These are phyloP conservation scores for Knufia petricola DNA, from an alignment of 2,329 filamentous ascomycete species.

Conservation along the genomic window DNA sequence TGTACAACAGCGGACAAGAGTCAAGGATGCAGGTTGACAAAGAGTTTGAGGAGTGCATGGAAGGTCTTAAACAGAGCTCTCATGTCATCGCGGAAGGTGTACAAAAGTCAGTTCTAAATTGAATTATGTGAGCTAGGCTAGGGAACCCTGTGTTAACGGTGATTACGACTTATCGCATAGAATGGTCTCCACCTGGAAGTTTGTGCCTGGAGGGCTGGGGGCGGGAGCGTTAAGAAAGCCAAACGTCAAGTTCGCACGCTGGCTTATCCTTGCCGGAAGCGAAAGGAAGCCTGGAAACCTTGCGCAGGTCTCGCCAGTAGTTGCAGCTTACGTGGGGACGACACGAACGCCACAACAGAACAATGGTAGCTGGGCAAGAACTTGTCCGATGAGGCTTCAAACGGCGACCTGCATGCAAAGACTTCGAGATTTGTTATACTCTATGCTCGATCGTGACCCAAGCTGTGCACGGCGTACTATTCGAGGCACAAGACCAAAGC, in stretches of 20 bases:
- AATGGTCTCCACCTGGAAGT: background rate
- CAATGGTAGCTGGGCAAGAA: background rate
- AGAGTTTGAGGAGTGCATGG: background rate
- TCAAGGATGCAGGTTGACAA: background rate
- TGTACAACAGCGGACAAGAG: background rate
- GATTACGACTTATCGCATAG: background rate
- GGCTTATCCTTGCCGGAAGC: slow-evolving; percentile 7
- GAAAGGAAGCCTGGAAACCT: background rate
- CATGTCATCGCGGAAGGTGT: background rate
- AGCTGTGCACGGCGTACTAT: background rate
- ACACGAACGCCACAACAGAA: background rate
- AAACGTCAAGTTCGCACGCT: background rate
- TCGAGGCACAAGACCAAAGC: background rate
- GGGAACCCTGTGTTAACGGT: background rate
- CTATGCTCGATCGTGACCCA: background rate
- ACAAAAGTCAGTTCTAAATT: slow-evolving; percentile 4
- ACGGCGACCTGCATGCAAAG: slow-evolving; percentile 3
- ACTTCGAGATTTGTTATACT: slow-evolving; percentile 1
- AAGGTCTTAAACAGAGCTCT: slow-evolving; percentile 7
- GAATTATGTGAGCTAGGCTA: background rate
- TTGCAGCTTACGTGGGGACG: background rate
- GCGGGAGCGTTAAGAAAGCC: background rate
- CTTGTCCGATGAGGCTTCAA: background rate
- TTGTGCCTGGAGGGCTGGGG: background rate
- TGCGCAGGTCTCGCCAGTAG: slow-evolving; percentile 2